A percentile compares a stretch with the other conserved stretches of the same genome.
Evolutionary conservation across 2,329 filamentous ascomycete species (phyloP).

Genomic region (Blastomyces silverae): DNA sequence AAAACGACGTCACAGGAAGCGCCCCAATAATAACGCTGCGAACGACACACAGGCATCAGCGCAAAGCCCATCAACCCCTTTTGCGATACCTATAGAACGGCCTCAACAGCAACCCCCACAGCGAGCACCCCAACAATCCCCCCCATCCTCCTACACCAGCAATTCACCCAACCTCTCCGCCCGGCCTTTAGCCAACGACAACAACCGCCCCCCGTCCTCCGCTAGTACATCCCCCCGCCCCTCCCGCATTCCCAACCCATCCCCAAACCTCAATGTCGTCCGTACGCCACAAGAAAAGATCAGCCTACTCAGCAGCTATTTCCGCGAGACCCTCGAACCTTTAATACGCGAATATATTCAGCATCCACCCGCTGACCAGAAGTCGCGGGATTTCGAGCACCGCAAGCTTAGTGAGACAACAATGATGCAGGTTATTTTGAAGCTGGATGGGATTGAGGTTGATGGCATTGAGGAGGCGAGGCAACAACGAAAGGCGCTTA

Average conservation of each 20-base stretch:
- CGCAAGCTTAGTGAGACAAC: constrained; percentile 41
- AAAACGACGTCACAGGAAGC: constrained; percentile 19
- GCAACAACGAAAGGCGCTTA: constrained; percentile 43
- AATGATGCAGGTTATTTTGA: constrained; percentile 40
- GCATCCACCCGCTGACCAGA: constrained; percentile 36
- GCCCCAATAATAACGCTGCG: constrained; percentile 21
- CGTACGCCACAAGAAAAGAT: constrained; percentile 36
- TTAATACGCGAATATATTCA: constrained; percentile 36
- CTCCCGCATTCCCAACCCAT: constrained; percentile 25
- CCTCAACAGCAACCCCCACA: neutral
- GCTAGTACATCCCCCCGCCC: constrained; percentile 23
- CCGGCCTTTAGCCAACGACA: constrained; percentile 20
- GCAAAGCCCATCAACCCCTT: constrained; percentile 24
- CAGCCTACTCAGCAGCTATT: constrained; percentile 33
- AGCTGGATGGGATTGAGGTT: constrained; percentile 64
- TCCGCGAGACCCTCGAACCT: constrained; percentile 35
- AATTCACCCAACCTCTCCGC: constrained; percentile 22
- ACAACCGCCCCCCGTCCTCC: constrained; percentile 18
- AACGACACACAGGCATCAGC: constrained; percentile 19
- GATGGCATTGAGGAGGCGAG: constrained; percentile 58
- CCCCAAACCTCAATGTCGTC: constrained; percentile 29
- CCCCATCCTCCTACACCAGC: constrained; percentile 16
- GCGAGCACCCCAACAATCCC: constrained; percentile 21
- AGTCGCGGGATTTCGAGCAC: constrained; percentile 40
- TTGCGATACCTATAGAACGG: neutral